Evolutionary conservation across 2,329 filamentous ascomycete species (phyloP), one percentile per base, ranked within the genome.

Genomic region (Aspergillus phoenicis): DNA sequence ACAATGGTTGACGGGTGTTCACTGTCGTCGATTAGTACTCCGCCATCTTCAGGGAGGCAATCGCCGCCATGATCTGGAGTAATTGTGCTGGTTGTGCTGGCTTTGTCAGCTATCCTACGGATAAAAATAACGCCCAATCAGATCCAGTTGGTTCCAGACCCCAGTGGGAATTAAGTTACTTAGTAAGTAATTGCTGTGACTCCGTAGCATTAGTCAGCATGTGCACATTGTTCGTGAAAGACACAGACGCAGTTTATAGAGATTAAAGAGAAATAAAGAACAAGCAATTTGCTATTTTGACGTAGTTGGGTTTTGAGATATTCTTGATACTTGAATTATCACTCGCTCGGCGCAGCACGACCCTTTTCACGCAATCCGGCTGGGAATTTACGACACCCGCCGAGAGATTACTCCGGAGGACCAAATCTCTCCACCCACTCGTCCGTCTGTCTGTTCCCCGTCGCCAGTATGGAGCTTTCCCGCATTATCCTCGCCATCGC

Each of bases 401-500:
- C 41, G 41, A 45, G 41, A 11, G 41, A 45, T 24, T 6, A 45
- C 20, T 45, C 41, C 20, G 41, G 41, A 13, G 41, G 20, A 24
- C 41, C 20, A 45, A 13, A 43, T 5, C n/a, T 13, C 20, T 11
- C 10, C n/a, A 20, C 41, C 41, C 41, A 45, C 41, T 45, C 10
- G 17, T 45, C 41, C 41, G 8, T 45, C 11, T 20, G n/a, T 13
- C n/a, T 45, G 11, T 36, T 36, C 1, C 33, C 33, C 17, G 17
- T 28, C 47, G 26, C 41, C 24, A 49, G 15, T 11, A 51, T 51
- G 47, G 47, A 51, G 26, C 26, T 30, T 30, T 51, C 47, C 47
- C 47, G 47, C 28, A 51, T 51, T 30, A 15, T 51, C 26, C 47
- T 51, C 47, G 47, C 47, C 47, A 30, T 51, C 26, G 47, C n/a